A percentile compares a stretch with the other conserved stretches of the same genome.
Evolutionary conservation across 1,284 basidiomycete species (phyloP).

Genomic region (Ceratobasidium sp.): DNA sequence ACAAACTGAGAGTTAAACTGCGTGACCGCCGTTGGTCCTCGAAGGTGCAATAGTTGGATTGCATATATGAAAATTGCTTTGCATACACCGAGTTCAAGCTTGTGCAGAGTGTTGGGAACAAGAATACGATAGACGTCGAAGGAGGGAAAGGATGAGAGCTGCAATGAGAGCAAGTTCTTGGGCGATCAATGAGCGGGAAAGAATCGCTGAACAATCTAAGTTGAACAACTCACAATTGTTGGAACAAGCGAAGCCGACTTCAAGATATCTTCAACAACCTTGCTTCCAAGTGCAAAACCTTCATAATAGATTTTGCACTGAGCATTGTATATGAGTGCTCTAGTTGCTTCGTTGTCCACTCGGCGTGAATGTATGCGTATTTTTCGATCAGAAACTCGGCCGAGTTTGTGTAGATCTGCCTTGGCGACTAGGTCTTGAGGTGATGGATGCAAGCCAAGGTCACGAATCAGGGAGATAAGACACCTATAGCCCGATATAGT

Average conservation of each 20-base stretch:
- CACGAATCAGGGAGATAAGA: not conserved
- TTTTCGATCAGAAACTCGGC: not conserved
- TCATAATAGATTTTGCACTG: not conserved
- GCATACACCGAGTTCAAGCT: slow-evolving; percentile 46
- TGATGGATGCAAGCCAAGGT: not conserved
- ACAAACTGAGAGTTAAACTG: too few species aligned
- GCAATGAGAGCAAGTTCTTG: slow-evolving; percentile 19
- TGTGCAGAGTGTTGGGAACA: slow-evolving; percentile 43
- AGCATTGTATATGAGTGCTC: not conserved
- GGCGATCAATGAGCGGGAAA: not conserved
- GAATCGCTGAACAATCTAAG: not conserved
- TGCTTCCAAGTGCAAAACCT: not conserved
- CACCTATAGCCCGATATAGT: too few species aligned
- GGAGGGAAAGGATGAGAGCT: not conserved
- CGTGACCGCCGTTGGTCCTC: too few species aligned
- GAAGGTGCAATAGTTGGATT: slow-evolving; percentile 46
- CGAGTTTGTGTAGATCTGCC: not conserved
- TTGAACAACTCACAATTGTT: slow-evolving; percentile 1
- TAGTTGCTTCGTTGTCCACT: not conserved
- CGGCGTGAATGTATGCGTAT: not conserved
- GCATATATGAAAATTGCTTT: slow-evolving; percentile 49
- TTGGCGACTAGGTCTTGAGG: not conserved
- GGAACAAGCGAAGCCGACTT: not conserved
- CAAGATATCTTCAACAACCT: not conserved
- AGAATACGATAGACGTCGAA: slow-evolving; percentile 40